Percentiles rank a stretch among this genome's conserved stretches.
These are phyloP conservation scores for Citrullus amarus DNA, from an alignment of 306 rosid genomes.

Conservation along the genomic window DNA sequence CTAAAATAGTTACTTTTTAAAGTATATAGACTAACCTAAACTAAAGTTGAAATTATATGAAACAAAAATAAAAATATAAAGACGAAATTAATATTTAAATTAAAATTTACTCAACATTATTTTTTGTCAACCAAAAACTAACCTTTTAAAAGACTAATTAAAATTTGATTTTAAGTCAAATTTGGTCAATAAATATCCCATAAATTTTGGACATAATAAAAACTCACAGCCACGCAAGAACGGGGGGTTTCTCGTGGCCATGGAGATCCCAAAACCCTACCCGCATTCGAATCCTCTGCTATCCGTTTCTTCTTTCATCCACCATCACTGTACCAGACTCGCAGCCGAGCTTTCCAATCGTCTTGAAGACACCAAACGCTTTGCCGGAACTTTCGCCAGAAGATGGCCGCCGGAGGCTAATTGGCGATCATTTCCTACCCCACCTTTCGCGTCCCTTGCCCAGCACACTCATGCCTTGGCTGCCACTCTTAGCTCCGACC, in stretches of 20 bases:
- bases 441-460: slow-evolving; percentile 26
- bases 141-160: background rate
- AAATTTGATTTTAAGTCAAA: background rate
- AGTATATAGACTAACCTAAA: too few relatives aligned
- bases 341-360: slow-evolving; percentile 47
- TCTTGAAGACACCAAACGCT: slow-evolving; percentile 42
- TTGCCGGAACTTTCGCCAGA: slow-evolving; percentile 39
- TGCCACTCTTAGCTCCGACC: slow-evolving; percentile 46
- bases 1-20: too few relatives aligned
- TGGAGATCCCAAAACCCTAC: slow-evolving; percentile 45
- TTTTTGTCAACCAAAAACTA: too few relatives aligned
- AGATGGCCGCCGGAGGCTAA: slow-evolving; percentile 7
- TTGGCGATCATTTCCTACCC: slow-evolving; percentile 14
- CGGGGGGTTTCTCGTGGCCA: slow-evolving; percentile 11
- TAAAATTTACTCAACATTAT: too few relatives aligned
- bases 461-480: slow-evolving; percentile 54
- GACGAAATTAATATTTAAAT: too few relatives aligned
- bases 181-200: background rate
- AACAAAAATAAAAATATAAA: too few relatives aligned
- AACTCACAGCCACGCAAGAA: background rate
- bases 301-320: slow-evolving; percentile 55
- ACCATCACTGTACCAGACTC: slow-evolving; percentile 51
- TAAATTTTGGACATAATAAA: background rate
- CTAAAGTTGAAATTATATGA: too few relatives aligned
- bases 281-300: slow-evolving; percentile 49